Evolutionary conservation across 2,329 filamentous ascomycete species (phyloP), one percentile per base, ranked within the genome.

Genomic region (Fusarium sororula): DNA sequence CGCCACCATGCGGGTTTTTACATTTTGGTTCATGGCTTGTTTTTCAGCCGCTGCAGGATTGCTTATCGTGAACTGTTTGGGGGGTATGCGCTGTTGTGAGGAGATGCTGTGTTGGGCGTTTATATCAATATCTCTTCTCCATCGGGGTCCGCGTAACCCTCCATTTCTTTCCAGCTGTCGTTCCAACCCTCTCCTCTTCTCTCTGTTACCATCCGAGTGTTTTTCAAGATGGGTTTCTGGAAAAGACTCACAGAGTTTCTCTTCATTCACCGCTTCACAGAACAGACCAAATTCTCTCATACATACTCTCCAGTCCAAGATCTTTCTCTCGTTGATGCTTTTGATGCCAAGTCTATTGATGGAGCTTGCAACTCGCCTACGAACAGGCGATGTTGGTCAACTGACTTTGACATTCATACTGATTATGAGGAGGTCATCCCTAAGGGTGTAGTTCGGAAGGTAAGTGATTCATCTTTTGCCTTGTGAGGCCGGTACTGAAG

Each of bases 191-290:
- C 20, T 26, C 9, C 37, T 15, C 37, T 28, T 30, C 26, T 15
- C 24, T n/a, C 13, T 20, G 9, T 22, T 37, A 53, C 50, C 22
- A 3, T 37, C 18, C 4, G 2, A 55, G 37, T 13, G 3, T 4
- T 6, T 24, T n/a, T 14, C 37, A 30, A n/a, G 5, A 63, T 57
- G 59, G 59, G 59, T 24, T 62, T 62, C 24, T 62, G 50, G 59
- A 62, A 62, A 20, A 62, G 50, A 37, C 50, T 62, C 11, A 57
- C 59, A 3, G 50, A 62, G 50, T 62, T 62, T 42, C 59, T 62
- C n/a, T 56, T 62, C 5, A 30, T 56, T 5, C 24, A 56, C 1
- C 37, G 48, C 0, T 57, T 30, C 4, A 57, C 39, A 3, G 50
- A 57, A 38, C 50, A 62, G 10, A 32, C 37, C 6, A 56, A 12